Evolutionary conservation across 2,329 filamentous ascomycete species (phyloP).

Genomic region (Macrophomina phaseolina): DNA sequence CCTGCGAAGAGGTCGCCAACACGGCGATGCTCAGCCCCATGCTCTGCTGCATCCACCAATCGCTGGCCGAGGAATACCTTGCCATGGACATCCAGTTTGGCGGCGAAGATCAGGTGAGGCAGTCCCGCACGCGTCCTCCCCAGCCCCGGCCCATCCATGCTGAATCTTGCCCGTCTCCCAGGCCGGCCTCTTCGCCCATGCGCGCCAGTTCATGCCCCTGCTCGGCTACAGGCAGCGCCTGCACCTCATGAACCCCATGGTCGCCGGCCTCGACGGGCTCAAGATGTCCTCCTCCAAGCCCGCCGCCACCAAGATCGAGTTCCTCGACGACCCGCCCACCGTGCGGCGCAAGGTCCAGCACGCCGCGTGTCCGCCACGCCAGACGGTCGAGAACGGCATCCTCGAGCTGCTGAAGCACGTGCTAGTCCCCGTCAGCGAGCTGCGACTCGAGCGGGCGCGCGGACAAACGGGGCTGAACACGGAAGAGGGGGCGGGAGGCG

Average conservation of each 20-base stretch:
- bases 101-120: not conserved
- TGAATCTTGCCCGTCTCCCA: not conserved
- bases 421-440: not conserved
- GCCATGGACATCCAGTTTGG: slow-evolving; percentile 1
- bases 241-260: not conserved
- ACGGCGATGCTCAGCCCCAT: slow-evolving; percentile 8
- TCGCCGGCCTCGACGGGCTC: not conserved
- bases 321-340: not conserved
- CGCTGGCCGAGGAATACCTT: not conserved
- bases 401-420: not conserved
- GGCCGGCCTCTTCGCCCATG: not conserved
- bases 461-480: not conserved
- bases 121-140: no score
- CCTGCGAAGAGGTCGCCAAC: not conserved
- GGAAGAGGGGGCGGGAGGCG: no score
- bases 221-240: not conserved
- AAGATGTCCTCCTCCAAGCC: not conserved
- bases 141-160: no score
- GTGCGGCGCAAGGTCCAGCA: not conserved
- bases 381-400: not conserved
- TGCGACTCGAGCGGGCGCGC: not conserved
- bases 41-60: slow-evolving; percentile 4
- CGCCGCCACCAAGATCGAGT: not conserved
- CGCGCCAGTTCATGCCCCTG: not conserved
- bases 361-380: not conserved